These are phyloP conservation scores for Stellera chamaejasme DNA, from an alignment of 345 rosid species.

Conservation along the genomic window DNA sequence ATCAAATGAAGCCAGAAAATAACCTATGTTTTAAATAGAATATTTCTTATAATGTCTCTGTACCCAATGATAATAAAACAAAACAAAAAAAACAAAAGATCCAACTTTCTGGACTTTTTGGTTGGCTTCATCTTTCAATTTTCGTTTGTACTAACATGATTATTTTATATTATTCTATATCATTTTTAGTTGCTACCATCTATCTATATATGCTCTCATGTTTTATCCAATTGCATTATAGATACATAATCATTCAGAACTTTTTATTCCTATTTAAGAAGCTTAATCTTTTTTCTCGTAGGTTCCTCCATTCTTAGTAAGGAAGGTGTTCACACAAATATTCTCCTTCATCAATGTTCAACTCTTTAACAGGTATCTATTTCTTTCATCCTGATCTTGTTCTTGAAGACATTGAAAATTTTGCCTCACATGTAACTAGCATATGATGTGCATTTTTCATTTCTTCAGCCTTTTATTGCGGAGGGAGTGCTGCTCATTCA, in stretches of 20 bases:
- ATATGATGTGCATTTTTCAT: neutral
- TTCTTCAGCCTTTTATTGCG: constrained; percentile 63
- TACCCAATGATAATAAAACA: too few species aligned
- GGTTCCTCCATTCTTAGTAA: constrained; percentile 94
- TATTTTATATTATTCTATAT: neutral
- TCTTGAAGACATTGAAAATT: neutral
- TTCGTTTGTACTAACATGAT: neutral
- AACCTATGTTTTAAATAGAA: too few species aligned
- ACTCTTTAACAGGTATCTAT: constrained; percentile 73
- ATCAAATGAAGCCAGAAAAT: too few species aligned
- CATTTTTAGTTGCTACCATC: neutral
- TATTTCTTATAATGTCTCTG: too few species aligned
- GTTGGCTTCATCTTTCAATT: neutral
- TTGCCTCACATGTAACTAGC: constrained; percentile 2
- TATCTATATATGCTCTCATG: neutral
- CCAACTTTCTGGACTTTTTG: too few species aligned
- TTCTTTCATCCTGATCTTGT: neutral
- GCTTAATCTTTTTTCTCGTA: constrained; percentile 14
- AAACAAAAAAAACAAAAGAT: too few species aligned
- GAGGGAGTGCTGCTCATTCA: constrained; percentile 93
- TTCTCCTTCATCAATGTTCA: constrained; percentile 97
- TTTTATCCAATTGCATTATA: neutral
- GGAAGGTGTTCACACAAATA: constrained; percentile 91
- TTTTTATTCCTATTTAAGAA: constrained; percentile 1
- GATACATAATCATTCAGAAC: neutral